Evolutionary conservation across 1,284 basidiomycete species (phyloP), one percentile per base, ranked within the genome.

Genomic region (Microbotryum silenes-acaulis): DNA sequence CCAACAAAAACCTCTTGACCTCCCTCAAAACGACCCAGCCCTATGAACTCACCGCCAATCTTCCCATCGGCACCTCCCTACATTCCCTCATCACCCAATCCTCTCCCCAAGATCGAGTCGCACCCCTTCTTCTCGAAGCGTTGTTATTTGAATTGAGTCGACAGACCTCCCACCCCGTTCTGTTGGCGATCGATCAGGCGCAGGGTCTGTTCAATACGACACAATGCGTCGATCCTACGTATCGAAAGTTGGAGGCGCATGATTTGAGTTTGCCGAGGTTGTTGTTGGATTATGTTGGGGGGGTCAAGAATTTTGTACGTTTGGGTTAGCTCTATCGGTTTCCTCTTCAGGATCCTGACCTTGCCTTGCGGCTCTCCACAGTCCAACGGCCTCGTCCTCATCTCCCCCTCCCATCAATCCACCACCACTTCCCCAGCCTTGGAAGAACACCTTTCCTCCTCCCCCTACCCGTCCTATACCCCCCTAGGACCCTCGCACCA

Each of bases 141-240:
- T 21, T 25, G 18, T 51, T 47, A 33, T 21, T 10, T 57, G n/a
- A 3, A 1, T 4, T 12, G 25, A 3, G 18, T 5, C 21, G 86
- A 80, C 56, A 75, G 79, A 16, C 37, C 33, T 64, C 62, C 6
- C 53, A 56, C 16, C 73, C 92, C 0, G 85, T 96, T 2, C 75
- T 97, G 7, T 77, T 94, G 31, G 91, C 90, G 0, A 77, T 96
- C 1, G 93, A 97, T 72, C 89, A 93, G 69, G 83, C 87, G 70
- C 91, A 96, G 73, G 81, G 87, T 0, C 77, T 96, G 42, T 93
- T 89, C 74, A 78, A 81, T 71, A 81, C 80, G 53, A 83, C 86
- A 0, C 74, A 79, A 21, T 97, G 96, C 78, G 83, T 85, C 48
- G 85, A 91, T 62, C 87, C 89, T 2, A 85, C 87, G 58, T 92